Conservation (phyloP, 805 yeast species). For the Wickerhamiella domercqiae region DNA sequence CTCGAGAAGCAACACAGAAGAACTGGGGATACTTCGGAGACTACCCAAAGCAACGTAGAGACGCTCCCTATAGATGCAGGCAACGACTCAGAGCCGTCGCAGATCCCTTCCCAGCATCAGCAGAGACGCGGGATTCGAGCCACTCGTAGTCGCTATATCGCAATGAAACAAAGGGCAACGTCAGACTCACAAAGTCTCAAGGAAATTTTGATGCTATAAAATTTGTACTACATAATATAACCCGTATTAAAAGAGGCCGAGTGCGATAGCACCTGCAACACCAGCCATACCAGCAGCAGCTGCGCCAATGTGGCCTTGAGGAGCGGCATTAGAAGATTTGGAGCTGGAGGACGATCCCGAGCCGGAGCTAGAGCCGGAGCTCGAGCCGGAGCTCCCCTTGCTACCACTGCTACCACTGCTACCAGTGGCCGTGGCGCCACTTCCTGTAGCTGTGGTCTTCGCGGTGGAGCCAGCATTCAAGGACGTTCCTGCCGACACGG, state of each 20-base stretch:
- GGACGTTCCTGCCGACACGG: slow-evolving; percentile 23
- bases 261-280: slow-evolving; percentile 12
- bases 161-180: slow-evolving; percentile 80
- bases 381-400: slow-evolving; percentile 9
- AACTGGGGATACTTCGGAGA: neutral
- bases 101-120: neutral
- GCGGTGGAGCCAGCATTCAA: slow-evolving; percentile 11
- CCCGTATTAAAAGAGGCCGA: slow-evolving; percentile 12
- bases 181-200: slow-evolving; percentile 78
- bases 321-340: slow-evolving; percentile 27
- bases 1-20: neutral
- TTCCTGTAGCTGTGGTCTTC: slow-evolving; percentile 5
- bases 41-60: neutral
- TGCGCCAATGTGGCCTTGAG: slow-evolving; percentile 10
- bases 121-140: slow-evolving; percentile 48
- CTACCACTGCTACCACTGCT: slow-evolving; percentile 3
- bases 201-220: slow-evolving; percentile 73
- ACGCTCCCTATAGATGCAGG: neutral
- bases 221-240: neutral
- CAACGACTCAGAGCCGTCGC: neutral
- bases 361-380: slow-evolving; percentile 8
- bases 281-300: slow-evolving; percentile 14
- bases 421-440: slow-evolving; percentile 1
- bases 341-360: slow-evolving; percentile 23
- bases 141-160: slow-evolving; percentile 74